Evolutionary conservation across 108 stramenopile species (phyloP), one percentile per base, ranked within the genome.

Genomic region (Fragilaria crotonensis): DNA sequence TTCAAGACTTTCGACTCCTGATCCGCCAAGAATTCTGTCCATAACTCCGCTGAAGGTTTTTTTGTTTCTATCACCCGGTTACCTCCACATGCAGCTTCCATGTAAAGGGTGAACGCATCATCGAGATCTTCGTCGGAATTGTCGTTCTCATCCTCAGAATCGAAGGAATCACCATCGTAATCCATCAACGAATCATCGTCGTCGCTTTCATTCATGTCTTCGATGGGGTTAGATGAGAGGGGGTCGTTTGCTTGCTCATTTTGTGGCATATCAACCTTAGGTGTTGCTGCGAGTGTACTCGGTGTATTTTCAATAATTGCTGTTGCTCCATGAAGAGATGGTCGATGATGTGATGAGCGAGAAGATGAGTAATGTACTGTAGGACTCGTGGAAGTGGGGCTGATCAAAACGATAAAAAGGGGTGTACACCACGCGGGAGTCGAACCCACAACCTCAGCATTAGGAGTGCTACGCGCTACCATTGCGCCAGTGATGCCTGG

Each of bases 391-490:
- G 22, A 46, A 21, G 45, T 46, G 19, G 45, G 22, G 4, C 22
- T 2, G 2, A 21, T 20, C 52, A 54, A 54, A 54, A 54, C 7
- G 22, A 14, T 11, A 18, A 11, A 27, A 7, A 20, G 52, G 2
- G 23, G 19, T 2, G 2, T 28, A 77, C 71, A 45, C 21, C 57
- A 77, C 72, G 67, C 72, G 77, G 61, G 77, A 78, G 63, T 78
- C 73, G 77, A 78, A 78, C 77, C 61, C 77, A 61, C 63, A 78
- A 64, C 77, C 77, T 78, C 73, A 59, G 66, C 77, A 78, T 78
- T 78, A 78, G 77, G 77, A 78, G 77, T 78, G 77, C 66, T 59
- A 78, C 77, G 77, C 77, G 77, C 77, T 78, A 67, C 77, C 77
- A 74, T 78, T 78, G 77, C 77, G 77, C 77, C 77, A 78, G 72